phyloP scores from a whole-genome alignment of 192 early-diverging fungal genomes.

The Jimgerdemannia lactiflua region DNA sequence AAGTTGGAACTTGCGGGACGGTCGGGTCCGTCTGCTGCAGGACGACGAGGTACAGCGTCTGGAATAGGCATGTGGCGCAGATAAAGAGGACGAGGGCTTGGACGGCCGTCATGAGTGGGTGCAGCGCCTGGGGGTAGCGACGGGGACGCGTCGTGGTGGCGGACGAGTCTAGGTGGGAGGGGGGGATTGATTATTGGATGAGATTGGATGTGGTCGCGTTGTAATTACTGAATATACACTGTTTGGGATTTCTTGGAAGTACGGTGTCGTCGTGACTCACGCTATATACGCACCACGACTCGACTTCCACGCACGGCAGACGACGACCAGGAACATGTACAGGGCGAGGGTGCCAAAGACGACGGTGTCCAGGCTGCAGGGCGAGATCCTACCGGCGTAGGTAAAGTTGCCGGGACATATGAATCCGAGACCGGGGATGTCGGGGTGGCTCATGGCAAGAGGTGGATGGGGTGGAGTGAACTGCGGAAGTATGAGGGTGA shows the following conservation, averaged over 20 bases:
- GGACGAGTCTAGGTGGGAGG: too few species aligned
- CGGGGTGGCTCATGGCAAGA: too few species aligned
- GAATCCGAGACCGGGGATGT: too few species aligned
- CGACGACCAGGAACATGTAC: background rate
- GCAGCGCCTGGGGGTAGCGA: background rate
- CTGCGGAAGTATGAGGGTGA: too few species aligned
- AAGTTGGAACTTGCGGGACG: background rate
- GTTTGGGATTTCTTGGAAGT: too few species aligned
- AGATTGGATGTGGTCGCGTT: too few species aligned
- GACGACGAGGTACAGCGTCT: background rate
- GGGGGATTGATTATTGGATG: too few species aligned
- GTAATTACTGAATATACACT: too few species aligned
- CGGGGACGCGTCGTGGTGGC: background rate
- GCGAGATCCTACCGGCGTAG: background rate
- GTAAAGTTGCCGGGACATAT: background rate
- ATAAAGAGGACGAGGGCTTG: background rate
- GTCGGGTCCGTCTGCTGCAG: background rate
- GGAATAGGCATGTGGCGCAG: background rate
- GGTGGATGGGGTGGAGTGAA: too few species aligned
- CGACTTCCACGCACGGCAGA: background rate
- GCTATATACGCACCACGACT: background rate
- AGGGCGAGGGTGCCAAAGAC: background rate
- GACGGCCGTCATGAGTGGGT: background rate
- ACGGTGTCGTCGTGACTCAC: too few species aligned
- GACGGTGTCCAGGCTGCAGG: background rate